A percentile compares a stretch with the other conserved stretches of the same genome.
Conservation (phyloP, 768 basidiomycete genomes). For the Suillus cothurnatus region DNA sequence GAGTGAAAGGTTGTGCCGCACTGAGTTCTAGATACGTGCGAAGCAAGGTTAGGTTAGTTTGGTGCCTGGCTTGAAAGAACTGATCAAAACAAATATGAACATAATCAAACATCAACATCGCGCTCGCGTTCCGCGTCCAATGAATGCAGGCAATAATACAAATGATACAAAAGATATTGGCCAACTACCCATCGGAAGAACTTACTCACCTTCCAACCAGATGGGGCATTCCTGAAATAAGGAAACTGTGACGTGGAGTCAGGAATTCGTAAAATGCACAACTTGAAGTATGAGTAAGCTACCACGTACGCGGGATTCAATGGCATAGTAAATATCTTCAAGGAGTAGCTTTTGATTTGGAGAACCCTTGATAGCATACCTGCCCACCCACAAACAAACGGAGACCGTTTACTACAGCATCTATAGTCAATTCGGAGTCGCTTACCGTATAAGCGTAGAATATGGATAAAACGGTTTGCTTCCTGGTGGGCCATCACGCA, state of each 20-base stretch:
- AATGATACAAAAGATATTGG: constrained; percentile 5
- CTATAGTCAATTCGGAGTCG: constrained; percentile 19
- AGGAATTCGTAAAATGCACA: constrained; percentile 10
- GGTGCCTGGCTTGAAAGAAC: constrained; percentile 31
- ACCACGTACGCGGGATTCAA: constrained; percentile 77
- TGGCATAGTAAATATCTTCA: constrained; percentile 92
- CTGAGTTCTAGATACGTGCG: constrained; percentile 66
- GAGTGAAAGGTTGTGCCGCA: constrained; percentile 86
- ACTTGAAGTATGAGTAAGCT: constrained; percentile 2
- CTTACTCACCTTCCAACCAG: constrained; percentile 85
- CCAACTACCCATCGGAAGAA: background rate
- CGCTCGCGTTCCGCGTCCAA: constrained; percentile 45
- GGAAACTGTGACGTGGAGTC: constrained; percentile 60
- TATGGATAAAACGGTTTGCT: constrained; percentile 92
- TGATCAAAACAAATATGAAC: constrained; percentile 57
- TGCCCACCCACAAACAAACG: constrained; percentile 32
- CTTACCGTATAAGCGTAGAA: constrained; percentile 86
- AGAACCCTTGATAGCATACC: constrained; percentile 90
- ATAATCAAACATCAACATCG: constrained; percentile 67
- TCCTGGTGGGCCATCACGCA: constrained; percentile 85
- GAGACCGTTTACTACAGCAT: constrained; percentile 1
- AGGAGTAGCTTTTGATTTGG: constrained; percentile 83
- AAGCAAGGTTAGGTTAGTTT: constrained; percentile 21
- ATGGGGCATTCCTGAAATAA: constrained; percentile 83
- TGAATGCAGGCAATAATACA: constrained; percentile 11